Evolutionary conservation across 495 filamentous ascomycete genomes (phyloP).

Genomic region (Penicillium taxi): DNA sequence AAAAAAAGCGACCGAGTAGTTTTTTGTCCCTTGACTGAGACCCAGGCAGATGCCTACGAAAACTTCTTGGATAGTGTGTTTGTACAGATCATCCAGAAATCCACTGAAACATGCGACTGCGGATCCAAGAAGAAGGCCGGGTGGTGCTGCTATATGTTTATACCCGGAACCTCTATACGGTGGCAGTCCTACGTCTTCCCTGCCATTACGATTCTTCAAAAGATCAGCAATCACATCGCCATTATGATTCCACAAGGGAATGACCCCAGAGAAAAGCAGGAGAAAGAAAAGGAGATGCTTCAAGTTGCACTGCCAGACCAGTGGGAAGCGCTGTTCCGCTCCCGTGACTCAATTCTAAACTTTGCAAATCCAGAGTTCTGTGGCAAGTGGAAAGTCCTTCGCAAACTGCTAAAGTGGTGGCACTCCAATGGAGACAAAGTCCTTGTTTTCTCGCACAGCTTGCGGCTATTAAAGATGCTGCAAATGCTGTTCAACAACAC

Average conservation of each 20-base stretch:
- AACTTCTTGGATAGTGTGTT: slow-evolving; percentile 66
- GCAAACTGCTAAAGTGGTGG: slow-evolving; percentile 84
- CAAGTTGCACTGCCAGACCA: slow-evolving; percentile 64
- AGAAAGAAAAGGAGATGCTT: slow-evolving; percentile 69
- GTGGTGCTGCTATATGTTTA: slow-evolving; percentile 64
- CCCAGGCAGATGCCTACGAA: slow-evolving; percentile 79
- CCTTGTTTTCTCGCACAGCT: slow-evolving; percentile 84
- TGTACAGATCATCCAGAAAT: slow-evolving; percentile 57
- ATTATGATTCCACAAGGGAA: slow-evolving; percentile 68
- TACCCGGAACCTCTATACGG: slow-evolving; percentile 46
- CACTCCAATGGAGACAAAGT: slow-evolving; percentile 86
- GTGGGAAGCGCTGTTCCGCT: slow-evolving; percentile 69
- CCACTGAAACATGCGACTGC: slow-evolving; percentile 64
- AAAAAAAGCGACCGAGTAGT: slow-evolving; percentile 93
- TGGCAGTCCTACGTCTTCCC: slow-evolving; percentile 86
- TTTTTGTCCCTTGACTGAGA: slow-evolving; percentile 83
- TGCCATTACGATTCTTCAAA: slow-evolving; percentile 70
- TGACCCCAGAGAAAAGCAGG: slow-evolving; percentile 68
- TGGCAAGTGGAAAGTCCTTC: slow-evolving; percentile 92
- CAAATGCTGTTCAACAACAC: slow-evolving; percentile 81
- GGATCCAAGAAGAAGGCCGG: slow-evolving; percentile 62
- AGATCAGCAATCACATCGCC: slow-evolving; percentile 86
- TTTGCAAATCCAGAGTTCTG: slow-evolving; percentile 89
- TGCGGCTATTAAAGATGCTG: slow-evolving; percentile 78
- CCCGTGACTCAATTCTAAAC: slow-evolving; percentile 70